phyloP scores from a whole-genome alignment of 371 early-diverging fungal genomes.

The Circinella minor region DNA sequence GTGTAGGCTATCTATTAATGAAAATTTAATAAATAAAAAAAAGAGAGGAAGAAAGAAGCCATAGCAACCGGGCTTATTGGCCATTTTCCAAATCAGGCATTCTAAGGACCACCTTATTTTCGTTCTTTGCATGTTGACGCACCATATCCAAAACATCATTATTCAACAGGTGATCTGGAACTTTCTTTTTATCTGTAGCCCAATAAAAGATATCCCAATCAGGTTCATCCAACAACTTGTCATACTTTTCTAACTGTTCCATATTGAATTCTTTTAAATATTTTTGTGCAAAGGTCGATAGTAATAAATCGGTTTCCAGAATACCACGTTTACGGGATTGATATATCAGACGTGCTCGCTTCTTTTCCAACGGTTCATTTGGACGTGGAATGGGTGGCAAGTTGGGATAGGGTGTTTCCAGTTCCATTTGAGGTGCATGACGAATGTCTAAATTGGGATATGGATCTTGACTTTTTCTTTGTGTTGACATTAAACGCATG shows the following conservation, averaged over 20 bases:
- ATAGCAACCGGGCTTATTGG: not conserved
- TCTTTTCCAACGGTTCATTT: constrained; percentile 67
- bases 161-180: constrained; percentile 60
- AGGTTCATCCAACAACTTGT: constrained; percentile 85
- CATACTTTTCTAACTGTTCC: constrained; percentile 77
- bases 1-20: no score
- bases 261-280: constrained; percentile 58
- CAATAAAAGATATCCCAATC: constrained; percentile 98
- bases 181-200: constrained; percentile 72
- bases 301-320: constrained; percentile 89
- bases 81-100: constrained; percentile 73
- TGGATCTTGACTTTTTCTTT: constrained; percentile 36
- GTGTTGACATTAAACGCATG: not conserved
- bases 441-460: constrained; percentile 51
- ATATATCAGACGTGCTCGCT: constrained; percentile 84
- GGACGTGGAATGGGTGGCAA: constrained; percentile 66
- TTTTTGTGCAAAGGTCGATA: constrained; percentile 86
- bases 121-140: constrained; percentile 69
- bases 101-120: constrained; percentile 66
- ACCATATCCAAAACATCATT: constrained; percentile 67
- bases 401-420: constrained; percentile 62
- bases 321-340: constrained; percentile 95
- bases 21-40: no score
- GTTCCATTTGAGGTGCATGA: constrained; percentile 48
- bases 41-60: no score